Evolutionary conservation across 129 eudicot genomes (phyloP).

Genomic region (Lactuca saligna): DNA sequence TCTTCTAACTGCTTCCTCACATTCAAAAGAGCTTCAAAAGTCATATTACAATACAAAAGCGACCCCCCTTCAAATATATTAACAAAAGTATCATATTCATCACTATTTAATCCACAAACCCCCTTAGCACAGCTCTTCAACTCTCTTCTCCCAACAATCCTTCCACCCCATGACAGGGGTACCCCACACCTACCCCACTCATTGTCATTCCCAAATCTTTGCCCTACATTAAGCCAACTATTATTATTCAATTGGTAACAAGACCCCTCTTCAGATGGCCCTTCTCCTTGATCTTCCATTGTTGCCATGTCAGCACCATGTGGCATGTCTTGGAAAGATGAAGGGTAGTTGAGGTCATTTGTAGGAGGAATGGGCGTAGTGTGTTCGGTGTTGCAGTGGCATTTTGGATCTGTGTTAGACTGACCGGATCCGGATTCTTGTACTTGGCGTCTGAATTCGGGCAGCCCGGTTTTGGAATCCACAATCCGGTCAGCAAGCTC

Average conservation of each 20-base stretch:
- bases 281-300: slow-evolving; percentile 91
- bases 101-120: slow-evolving; percentile 63
- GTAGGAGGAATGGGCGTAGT: slow-evolving; percentile 41
- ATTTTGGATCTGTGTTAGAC: slow-evolving; percentile 46
- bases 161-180: slow-evolving; percentile 94
- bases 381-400: slow-evolving; percentile 37
- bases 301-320: slow-evolving; percentile 41
- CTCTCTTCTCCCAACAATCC: slow-evolving; percentile 77
- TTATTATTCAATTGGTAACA: slow-evolving; percentile 65
- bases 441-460: slow-evolving; percentile 39
- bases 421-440: slow-evolving; percentile 39
- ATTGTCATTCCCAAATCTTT: slow-evolving; percentile 46
- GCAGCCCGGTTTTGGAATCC: slow-evolving; percentile 42
- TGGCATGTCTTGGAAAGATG: slow-evolving; percentile 62
- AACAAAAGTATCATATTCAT: slow-evolving; percentile 87
- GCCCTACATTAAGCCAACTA: slow-evolving; percentile 76
- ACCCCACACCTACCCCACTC: slow-evolving; percentile 83
- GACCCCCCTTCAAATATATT: slow-evolving; percentile 93
- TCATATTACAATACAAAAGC: slow-evolving; percentile 90
- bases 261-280: slow-evolving; percentile 88
- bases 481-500: slow-evolving; percentile 53
- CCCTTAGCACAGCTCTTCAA: slow-evolving; percentile 59
- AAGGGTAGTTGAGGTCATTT: slow-evolving; percentile 45
- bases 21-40: slow-evolving; percentile 86
- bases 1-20: slow-evolving; percentile 96